Conservation (phyloP, 441 rosid species). For the Manihot esculenta region DNA sequence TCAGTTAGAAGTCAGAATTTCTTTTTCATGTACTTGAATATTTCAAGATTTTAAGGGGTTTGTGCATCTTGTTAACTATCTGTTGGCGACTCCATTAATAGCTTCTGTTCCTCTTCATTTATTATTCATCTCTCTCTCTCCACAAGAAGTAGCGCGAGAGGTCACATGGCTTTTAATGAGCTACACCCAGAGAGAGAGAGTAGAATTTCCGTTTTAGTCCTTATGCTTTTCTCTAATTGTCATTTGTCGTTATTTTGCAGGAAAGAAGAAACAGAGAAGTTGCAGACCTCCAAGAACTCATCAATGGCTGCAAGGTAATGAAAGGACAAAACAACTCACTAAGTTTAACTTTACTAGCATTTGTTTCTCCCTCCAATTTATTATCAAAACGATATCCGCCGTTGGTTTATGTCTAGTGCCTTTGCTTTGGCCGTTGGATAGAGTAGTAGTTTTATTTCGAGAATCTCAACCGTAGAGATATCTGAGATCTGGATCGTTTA, state of each 20-base stretch:
- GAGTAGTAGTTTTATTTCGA: slow-evolving; percentile 25
- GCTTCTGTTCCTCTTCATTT: slow-evolving; percentile 2
- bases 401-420: slow-evolving; percentile 16
- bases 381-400: slow-evolving; percentile 35
- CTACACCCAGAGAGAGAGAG: neutral
- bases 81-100: slow-evolving; percentile 13
- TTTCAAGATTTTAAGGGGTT: neutral
- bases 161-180: slow-evolving; percentile 12
- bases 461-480: slow-evolving; percentile 54
- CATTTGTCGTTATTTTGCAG: slow-evolving; percentile 27
- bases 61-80: neutral
- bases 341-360: neutral
- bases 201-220: neutral
- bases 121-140: neutral
- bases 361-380: neutral
- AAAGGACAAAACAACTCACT: neutral
- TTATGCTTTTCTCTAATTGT: neutral
- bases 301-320: slow-evolving; percentile 68
- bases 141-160: neutral
- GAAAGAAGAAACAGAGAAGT: slow-evolving; percentile 49
- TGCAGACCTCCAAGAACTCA: slow-evolving; percentile 58
- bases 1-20: neutral
- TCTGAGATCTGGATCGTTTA: slow-evolving; percentile 64
- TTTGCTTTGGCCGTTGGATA: slow-evolving; percentile 20
- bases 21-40: slow-evolving; percentile 2